phyloP scores from a whole-genome alignment of 768 basidiomycete genomes.

The Antrodiella citrinella region DNA sequence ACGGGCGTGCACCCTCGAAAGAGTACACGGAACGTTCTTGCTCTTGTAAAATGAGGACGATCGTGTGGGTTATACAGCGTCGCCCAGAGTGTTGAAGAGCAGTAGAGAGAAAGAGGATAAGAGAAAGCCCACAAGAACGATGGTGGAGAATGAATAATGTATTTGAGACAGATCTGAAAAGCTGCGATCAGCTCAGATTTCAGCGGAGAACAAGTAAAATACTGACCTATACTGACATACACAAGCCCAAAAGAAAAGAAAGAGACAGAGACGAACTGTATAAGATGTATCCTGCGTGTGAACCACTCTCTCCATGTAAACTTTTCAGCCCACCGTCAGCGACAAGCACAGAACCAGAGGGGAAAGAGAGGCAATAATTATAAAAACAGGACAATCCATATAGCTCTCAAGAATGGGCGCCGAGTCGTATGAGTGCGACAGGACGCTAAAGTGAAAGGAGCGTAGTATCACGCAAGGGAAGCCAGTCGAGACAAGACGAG shows the following conservation, averaged over 20 bases:
- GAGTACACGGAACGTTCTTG: slow-evolving; percentile 38
- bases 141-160: neutral
- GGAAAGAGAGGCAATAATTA: slow-evolving; percentile 34
- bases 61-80: slow-evolving; percentile 60
- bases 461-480: slow-evolving; percentile 19
- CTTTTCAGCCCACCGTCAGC: slow-evolving; percentile 20
- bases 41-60: slow-evolving; percentile 96
- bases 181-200: too few species aligned
- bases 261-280: slow-evolving; percentile 1
- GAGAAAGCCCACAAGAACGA: too few species aligned
- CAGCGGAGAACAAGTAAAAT: neutral
- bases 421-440: slow-evolving; percentile 55
- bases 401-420: slow-evolving; percentile 86
- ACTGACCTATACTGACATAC: neutral
- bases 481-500: slow-evolving; percentile 7
- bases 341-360: slow-evolving; percentile 1
- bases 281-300: slow-evolving; percentile 42
- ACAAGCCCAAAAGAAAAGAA: neutral
- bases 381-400: slow-evolving; percentile 28
- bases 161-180: neutral
- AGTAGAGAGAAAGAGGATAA: slow-evolving; percentile 1
- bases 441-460: slow-evolving; percentile 86
- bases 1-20: slow-evolving; percentile 14
- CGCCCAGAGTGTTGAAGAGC: slow-evolving; percentile 97
- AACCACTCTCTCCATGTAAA: slow-evolving; percentile 34